phyloP scores from a whole-genome alignment of 768 basidiomycete species.

The Rhizopogon vinicolor region DNA sequence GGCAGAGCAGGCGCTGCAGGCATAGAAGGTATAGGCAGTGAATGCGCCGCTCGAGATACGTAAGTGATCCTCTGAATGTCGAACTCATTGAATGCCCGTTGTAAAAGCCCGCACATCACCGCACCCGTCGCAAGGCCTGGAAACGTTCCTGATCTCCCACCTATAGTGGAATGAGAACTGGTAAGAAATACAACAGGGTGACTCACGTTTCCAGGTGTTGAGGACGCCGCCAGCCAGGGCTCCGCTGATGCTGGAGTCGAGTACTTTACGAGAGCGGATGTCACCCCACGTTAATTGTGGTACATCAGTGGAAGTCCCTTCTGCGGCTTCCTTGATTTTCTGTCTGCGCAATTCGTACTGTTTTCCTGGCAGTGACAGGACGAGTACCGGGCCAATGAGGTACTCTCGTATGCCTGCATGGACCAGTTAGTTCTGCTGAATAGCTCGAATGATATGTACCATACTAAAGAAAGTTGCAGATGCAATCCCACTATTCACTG shows the following conservation, averaged over 20 bases:
- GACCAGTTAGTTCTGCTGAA: background rate
- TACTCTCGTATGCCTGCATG: constrained; percentile 70
- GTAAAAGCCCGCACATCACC: constrained; percentile 54
- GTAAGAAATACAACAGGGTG: background rate
- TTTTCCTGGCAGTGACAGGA: constrained; percentile 36
- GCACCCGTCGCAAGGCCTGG: constrained; percentile 60
- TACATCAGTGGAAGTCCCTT: constrained; percentile 11
- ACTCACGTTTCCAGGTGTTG: constrained; percentile 58
- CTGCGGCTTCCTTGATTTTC: constrained; percentile 17
- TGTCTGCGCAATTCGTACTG: constrained; percentile 43
- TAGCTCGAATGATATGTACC: constrained; percentile 17
- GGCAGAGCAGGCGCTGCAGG: background rate
- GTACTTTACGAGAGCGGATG: constrained; percentile 52
- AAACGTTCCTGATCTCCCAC: constrained; percentile 51
- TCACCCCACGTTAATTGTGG: constrained; percentile 40
- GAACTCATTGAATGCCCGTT: constrained; percentile 69
- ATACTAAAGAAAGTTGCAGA: constrained; percentile 77
- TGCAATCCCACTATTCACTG: constrained; percentile 67
- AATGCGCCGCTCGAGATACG: constrained; percentile 32
- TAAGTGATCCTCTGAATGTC: constrained; percentile 55
- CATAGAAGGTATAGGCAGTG: constrained; percentile 2
- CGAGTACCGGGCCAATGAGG: constrained; percentile 59
- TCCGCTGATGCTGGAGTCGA: constrained; percentile 75
- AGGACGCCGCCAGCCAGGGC: constrained; percentile 58
- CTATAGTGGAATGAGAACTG: constrained; percentile 31